These are phyloP conservation scores for Gossypium lobatum DNA, from an alignment of 441 rosid genomes.

Conservation along the genomic window DNA sequence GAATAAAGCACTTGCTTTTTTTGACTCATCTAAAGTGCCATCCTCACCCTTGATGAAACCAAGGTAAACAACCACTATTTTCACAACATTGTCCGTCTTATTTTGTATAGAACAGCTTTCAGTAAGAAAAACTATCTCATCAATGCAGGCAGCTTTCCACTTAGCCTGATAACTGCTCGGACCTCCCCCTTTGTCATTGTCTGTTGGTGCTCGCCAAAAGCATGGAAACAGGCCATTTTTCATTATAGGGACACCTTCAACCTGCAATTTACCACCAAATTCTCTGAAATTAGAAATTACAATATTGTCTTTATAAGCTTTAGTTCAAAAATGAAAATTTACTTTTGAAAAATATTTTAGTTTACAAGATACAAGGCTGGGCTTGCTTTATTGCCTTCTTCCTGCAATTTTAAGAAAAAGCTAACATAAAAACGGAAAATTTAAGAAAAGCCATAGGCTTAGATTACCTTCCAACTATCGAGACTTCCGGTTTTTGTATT, in stretches of 20 bases:
- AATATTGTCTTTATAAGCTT: background rate
- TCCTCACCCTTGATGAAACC: conserved; percentile 32
- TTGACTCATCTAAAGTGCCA: conserved; percentile 22
- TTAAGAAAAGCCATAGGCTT: conserved; percentile 8
- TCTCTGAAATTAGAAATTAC: conserved; percentile 8
- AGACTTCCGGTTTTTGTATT: conserved; percentile 53
- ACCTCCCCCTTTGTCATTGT: conserved; percentile 95
- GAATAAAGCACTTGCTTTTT: conserved; percentile 43
- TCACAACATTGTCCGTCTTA: conserved; percentile 37
- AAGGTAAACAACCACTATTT: conserved; percentile 47
- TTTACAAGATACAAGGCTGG: background rate
- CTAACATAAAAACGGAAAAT: conserved; percentile 4
- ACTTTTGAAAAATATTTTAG: background rate
- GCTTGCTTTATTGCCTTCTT: background rate
- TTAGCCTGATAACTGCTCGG: conserved; percentile 58
- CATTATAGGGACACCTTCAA: conserved; percentile 65
- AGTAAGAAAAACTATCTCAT: conserved; percentile 43
- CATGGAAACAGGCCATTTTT: conserved; percentile 72
- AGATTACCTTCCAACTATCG: conserved; percentile 81
- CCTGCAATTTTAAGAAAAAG: background rate
- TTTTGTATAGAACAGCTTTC: conserved; percentile 56
- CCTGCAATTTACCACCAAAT: conserved; percentile 36
- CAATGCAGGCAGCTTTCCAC: conserved; percentile 74
- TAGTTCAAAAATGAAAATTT: background rate
- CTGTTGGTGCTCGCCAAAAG: conserved; percentile 96